Evolutionary conservation across 176 grass and related monocot genomes (phyloP), one percentile per base, ranked within the genome.

Genomic region (Calamus simplicifolius): DNA sequence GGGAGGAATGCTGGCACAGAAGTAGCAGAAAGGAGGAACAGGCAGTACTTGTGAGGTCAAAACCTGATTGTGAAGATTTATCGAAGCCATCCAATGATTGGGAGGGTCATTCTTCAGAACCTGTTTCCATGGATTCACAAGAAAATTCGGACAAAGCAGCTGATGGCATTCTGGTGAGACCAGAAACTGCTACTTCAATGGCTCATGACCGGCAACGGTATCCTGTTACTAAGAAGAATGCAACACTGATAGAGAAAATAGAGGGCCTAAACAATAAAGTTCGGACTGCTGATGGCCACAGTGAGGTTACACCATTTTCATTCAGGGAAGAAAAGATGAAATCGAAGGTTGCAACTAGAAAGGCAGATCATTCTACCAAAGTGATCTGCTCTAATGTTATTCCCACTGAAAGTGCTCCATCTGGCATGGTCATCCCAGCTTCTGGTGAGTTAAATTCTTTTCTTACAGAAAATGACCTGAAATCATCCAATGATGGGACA

Each of bases 231-330:
- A 82, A 76, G 57, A 98, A 92, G 82, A 85, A 85, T 69, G 25
- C 55, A 51, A 58, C 87, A 66, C 72, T 97, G 25, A 92, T 98
- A 66, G 84, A 92, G 78, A 98, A 98, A 75, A 98, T 98, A 60
- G 93, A 70, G 61, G 78, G 77, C 57, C 77, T 98, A 75, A 98
- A 98, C 73, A 85, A 80, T 68, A 98, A 98, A 83, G 67, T 64
- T 58, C 75, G 87, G 68, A 82, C 65, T 80, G 54, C 74, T 79
- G 73, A 98, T 57, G 52, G 62, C 58, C 51, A 56, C 14, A 83
- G 66, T 75, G 76, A 58, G 50, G 48, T 18, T 74, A 69, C 70
- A 64, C 49, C 62, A 76, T 53, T 69, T 49, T 61, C 74, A 57
- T 57, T 57, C 18, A 85, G 73, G 73, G 71, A 92, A 68, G 51